Evolutionary conservation across 495 filamentous ascomycete species (phyloP).

Genomic region (Aspergillus cristatus): DNA sequence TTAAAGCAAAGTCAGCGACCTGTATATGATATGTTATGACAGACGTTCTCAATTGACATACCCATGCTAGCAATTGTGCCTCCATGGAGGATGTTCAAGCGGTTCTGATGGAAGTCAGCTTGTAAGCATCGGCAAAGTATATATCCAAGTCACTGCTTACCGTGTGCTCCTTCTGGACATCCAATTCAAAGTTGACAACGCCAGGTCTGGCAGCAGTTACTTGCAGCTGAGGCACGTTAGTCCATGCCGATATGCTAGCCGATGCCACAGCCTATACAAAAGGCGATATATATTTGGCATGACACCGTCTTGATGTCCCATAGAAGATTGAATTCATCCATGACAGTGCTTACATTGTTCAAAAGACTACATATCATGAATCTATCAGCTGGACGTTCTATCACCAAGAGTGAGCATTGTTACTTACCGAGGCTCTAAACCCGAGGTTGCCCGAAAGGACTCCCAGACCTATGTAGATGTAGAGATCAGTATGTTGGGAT

Average conservation of each 20-base stretch:
- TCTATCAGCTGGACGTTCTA: slow-evolving; percentile 16
- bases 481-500: slow-evolving; percentile 1
- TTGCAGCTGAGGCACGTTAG: slow-evolving; percentile 47
- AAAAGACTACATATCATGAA: slow-evolving; percentile 25
- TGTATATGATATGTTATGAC: too few relatives aligned
- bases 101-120: slow-evolving; percentile 50
- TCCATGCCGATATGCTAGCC: background rate
- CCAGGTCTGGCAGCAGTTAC: slow-evolving; percentile 70
- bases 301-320: too few relatives aligned
- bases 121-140: background rate
- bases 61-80: slow-evolving; percentile 92
- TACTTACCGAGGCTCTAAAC: slow-evolving; percentile 74
- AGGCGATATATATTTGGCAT: slow-evolving; percentile 35
- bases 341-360: slow-evolving; percentile 23
- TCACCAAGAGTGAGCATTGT: background rate
- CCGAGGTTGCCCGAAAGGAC: slow-evolving; percentile 75
- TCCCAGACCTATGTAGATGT: slow-evolving; percentile 53
- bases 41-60: slow-evolving; percentile 16
- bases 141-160: slow-evolving; percentile 32
- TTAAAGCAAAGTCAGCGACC: slow-evolving; percentile 11
- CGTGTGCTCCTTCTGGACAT: slow-evolving; percentile 81
- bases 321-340: background rate
- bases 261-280: slow-evolving; percentile 21
- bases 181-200: slow-evolving; percentile 76
- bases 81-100: slow-evolving; percentile 83